phyloP scores from a whole-genome alignment of 306 rosid genomes.

The Begonia peltatifolia region DNA sequence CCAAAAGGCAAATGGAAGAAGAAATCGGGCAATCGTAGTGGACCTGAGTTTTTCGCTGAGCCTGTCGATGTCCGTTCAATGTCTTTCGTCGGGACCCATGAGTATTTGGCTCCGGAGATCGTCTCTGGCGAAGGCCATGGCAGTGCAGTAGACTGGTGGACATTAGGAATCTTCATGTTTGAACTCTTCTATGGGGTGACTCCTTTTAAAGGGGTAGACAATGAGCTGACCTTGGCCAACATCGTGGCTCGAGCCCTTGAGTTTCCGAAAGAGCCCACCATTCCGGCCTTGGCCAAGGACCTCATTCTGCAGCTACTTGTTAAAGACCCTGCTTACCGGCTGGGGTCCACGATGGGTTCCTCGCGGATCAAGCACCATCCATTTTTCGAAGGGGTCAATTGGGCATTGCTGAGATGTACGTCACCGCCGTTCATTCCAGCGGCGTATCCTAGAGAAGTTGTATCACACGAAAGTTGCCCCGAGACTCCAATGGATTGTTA shows the following conservation, averaged over 20 bases:
- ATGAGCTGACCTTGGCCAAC: conserved; percentile 58
- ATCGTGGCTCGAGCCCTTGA: conserved; percentile 70
- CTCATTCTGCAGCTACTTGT: conserved; percentile 41
- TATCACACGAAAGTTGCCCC: conserved; percentile 41
- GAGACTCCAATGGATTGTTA: conserved; percentile 51
- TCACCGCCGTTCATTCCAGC: conserved; percentile 52
- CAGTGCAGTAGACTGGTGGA: conserved; percentile 82
- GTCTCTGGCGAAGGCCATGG: conserved; percentile 66
- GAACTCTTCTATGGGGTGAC: conserved; percentile 60
- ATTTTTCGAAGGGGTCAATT: conserved; percentile 48
- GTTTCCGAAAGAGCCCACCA: conserved; percentile 47
- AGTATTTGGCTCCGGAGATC: conserved; percentile 53
- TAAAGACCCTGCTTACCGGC: conserved; percentile 50
- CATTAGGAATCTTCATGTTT: conserved; percentile 43
- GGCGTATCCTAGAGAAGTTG: conserved; percentile 31
- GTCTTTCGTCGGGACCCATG: conserved; percentile 73
- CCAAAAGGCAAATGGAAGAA: conserved; percentile 37
- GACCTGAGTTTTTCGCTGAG: conserved; percentile 44
- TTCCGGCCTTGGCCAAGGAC: conserved; percentile 39
- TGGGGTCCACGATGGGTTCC: conserved; percentile 57
- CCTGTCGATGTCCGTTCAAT: conserved; percentile 58
- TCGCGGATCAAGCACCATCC: conserved; percentile 47
- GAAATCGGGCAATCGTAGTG: conserved; percentile 7
- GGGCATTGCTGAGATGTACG: conserved; percentile 64
- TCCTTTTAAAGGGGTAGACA: conserved; percentile 50